These are phyloP conservation scores for Candida buenavistaensis DNA, from an alignment of 1,139 yeast species.

Conservation along the genomic window DNA sequence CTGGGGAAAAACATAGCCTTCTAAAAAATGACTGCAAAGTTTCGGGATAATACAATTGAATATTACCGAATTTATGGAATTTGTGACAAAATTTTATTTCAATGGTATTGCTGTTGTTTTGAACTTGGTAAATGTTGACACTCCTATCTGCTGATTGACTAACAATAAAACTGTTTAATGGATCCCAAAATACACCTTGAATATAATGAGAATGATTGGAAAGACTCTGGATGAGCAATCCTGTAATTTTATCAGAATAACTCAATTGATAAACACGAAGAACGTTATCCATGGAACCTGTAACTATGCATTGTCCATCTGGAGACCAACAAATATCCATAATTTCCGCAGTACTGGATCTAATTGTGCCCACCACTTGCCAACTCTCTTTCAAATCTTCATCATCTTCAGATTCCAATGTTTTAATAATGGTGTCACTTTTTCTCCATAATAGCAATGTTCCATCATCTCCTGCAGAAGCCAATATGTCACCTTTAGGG, in stretches of 20 bases:
- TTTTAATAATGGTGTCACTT: conserved; percentile 52
- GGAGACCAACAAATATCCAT: conserved; percentile 95
- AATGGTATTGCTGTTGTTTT: conserved; percentile 2
- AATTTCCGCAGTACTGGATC: conserved; percentile 71
- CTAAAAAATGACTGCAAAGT: conserved; percentile 88
- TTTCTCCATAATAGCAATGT: conserved; percentile 76
- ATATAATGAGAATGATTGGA: conserved; percentile 84
- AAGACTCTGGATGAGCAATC: conserved; percentile 60
- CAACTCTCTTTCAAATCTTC: conserved; percentile 70
- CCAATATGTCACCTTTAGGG: conserved; percentile 64
- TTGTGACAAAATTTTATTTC: conserved; percentile 12
- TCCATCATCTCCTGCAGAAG: conserved; percentile 96
- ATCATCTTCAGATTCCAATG: conserved; percentile 51
- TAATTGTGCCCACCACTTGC: conserved; percentile 41
- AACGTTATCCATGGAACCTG: conserved; percentile 90
- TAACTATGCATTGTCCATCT: conserved; percentile 66
- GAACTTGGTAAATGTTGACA: conserved; percentile 55
- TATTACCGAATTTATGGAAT: conserved; percentile 25
- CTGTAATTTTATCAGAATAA: conserved; percentile 38
- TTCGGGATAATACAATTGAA: conserved; percentile 70
- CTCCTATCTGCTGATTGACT: conserved; percentile 91
- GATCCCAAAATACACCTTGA: conserved; percentile 98
- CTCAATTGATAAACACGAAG: conserved; percentile 57
- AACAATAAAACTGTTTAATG: conserved; percentile 68
- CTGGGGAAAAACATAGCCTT: conserved; percentile 82